These are phyloP conservation scores for Panaeolus cyanescens DNA, from an alignment of 768 basidiomycete species.

Conservation along the genomic window DNA sequence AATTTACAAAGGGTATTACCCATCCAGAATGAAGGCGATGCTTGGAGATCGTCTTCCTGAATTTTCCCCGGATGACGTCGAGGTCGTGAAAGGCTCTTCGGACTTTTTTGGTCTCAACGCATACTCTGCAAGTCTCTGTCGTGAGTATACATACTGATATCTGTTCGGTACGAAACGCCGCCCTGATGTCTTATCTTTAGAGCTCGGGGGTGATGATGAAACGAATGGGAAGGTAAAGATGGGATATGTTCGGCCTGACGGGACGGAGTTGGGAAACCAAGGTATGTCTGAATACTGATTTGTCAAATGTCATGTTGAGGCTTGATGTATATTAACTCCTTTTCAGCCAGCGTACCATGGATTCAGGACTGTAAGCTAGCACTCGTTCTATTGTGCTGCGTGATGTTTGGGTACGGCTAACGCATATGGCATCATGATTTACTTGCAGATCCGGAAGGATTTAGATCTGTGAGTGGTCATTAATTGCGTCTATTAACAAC, in stretches of 20 bases:
- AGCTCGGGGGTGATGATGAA: constrained; percentile 50
- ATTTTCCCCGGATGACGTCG: constrained; percentile 54
- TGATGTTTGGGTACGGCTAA: neutral
- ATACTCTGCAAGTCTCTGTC: constrained; percentile 59
- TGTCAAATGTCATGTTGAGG: neutral
- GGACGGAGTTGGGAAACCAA: constrained; percentile 61
- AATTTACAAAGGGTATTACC: constrained; percentile 72
- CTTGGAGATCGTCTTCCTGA: constrained; percentile 54
- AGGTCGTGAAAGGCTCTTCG: constrained; percentile 60
- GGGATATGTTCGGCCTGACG: constrained; percentile 56
- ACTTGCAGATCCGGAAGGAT: constrained; percentile 53
- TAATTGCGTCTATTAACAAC: too few relatives aligned
- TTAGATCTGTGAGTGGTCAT: constrained; percentile 46
- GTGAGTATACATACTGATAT: constrained; percentile 31
- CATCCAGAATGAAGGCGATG: constrained; percentile 46
- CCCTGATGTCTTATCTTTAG: neutral
- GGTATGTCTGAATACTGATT: constrained; percentile 30
- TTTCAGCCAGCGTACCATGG: constrained; percentile 55
- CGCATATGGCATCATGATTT: neutral
- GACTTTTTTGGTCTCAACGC: constrained; percentile 73
- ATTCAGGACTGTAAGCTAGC: constrained; percentile 43
- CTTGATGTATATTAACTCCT: neutral
- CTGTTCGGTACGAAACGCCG: neutral
- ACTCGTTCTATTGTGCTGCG: neutral
- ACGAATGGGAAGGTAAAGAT: constrained; percentile 55